Conservation (phyloP, 345 rosid genomes). For the Aegle marmelos region DNA sequence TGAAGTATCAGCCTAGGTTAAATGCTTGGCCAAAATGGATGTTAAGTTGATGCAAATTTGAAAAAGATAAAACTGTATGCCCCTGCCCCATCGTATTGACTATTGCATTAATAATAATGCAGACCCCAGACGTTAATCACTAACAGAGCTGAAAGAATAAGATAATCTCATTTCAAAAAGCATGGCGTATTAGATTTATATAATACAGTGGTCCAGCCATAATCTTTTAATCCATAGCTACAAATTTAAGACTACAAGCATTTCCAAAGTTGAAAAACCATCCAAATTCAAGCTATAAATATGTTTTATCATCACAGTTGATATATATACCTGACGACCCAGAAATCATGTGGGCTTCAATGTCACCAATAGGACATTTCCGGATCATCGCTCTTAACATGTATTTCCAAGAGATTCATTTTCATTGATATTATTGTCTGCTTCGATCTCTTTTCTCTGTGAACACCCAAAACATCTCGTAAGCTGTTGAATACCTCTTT, state of each 20-base stretch:
- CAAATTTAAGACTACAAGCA: slow-evolving; percentile 10
- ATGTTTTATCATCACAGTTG: neutral
- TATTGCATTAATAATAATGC: neutral
- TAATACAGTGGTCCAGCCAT: neutral
- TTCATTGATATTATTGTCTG: neutral
- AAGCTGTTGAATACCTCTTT: neutral
- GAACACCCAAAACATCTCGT: neutral
- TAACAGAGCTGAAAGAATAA: neutral
- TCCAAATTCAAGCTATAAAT: neutral
- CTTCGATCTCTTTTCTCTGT: slow-evolving; percentile 1
- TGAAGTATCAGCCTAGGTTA: too few relatives aligned
- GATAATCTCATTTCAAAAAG: neutral
- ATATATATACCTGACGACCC: neutral
- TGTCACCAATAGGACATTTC: neutral
- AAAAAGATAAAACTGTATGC: too few relatives aligned
- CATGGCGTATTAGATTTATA: neutral
- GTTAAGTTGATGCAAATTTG: too few relatives aligned
- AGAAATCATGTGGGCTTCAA: neutral
- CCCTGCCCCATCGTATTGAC: too few relatives aligned
- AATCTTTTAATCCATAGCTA: neutral
- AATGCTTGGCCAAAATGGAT: too few relatives aligned
- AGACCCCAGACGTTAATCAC: neutral
- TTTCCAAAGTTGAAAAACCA: neutral
- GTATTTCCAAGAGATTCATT: neutral
- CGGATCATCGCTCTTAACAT: too few relatives aligned